Evolutionary conservation across 2,329 filamentous ascomycete genomes (phyloP), one percentile per base, ranked within the genome.

Genomic region (Rutstroemia sp.): DNA sequence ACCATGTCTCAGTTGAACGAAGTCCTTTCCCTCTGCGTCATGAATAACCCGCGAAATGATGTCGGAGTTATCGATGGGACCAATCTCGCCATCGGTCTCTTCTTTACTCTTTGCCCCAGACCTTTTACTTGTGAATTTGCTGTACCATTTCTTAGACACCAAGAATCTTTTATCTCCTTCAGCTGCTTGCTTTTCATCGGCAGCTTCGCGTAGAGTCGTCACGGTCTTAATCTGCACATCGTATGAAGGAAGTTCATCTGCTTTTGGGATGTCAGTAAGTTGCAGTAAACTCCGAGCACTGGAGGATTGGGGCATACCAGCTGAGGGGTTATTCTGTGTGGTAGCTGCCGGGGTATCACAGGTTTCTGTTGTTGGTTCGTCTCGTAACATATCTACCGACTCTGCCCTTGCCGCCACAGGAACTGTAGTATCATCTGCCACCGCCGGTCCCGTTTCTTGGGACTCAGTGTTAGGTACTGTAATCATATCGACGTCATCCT

Each of bases 11-110:
- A 97, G 77, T 3, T 88, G 85, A 34, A 92, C 81, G 65, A 91
- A 95, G 16, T 79, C 74, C 14, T 74, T 72, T 49, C 74, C 75
- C 18, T 70, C 69, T 9, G 76, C 72, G 58, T 83, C 79, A 50
- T 71, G 71, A 56, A 85, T 74, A 38, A 79, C 76, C 60, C 85
- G 79, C 58, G 85, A 75, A 52, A 92, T 83, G 59, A 96, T 85
- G 67, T 92, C 87, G 0, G 87, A 84, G 68, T 96, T 96, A 75
- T 96, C 90, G 34, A 97, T 81, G 0, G 89, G 88, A 1, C 91
- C 91, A 7, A 74, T 65, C 4, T 82, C 79, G 6, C 80, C 82
- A 57, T 85, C 79, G 10, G 77, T 69, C 9, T 79, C 79, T n/a
- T 77, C 73, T 60, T 88, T 87, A 59, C 81, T 78, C 19, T 76